Percentiles rank a stretch among this genome's conserved stretches.
phyloP scores from a whole-genome alignment of 805 yeast genomes.

The Candida fluviatilis region DNA sequence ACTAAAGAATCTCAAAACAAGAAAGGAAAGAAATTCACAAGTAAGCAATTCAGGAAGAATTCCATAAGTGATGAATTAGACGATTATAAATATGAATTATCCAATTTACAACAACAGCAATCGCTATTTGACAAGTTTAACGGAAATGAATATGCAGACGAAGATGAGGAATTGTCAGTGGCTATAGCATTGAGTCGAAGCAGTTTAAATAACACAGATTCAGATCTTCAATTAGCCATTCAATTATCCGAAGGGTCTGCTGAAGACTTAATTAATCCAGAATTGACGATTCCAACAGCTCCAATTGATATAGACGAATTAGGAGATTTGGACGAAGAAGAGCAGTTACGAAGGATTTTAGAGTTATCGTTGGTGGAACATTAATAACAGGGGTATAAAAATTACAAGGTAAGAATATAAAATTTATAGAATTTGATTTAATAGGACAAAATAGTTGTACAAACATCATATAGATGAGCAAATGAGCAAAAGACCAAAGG shows the following conservation, averaged over 20 bases:
- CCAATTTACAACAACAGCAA: constrained; percentile 17
- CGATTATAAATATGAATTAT: constrained; percentile 30
- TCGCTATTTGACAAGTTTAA: constrained; percentile 42
- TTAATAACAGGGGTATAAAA: constrained; percentile 3
- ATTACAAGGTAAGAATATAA: too few species aligned
- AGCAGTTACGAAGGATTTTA: constrained; percentile 15
- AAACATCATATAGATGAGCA: too few species aligned
- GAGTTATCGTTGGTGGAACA: constrained; percentile 20
- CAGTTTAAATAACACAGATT: constrained; percentile 18
- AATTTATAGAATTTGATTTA: too few species aligned
- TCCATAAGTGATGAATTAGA: constrained; percentile 32
- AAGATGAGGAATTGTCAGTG: constrained; percentile 38
- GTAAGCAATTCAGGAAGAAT: constrained; percentile 15
- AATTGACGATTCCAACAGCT: too few species aligned
- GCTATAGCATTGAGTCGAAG: constrained; percentile 42
- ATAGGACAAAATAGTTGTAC: too few species aligned
- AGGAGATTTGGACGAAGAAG: constrained; percentile 13
- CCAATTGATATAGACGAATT: too few species aligned
- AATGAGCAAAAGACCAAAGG: too few species aligned
- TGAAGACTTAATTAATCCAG: too few species aligned
- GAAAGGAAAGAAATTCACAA: constrained; percentile 9
- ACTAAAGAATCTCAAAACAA: constrained; percentile 8
- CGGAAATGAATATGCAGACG: constrained; percentile 32
- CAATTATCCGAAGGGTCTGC: constrained; percentile 13
- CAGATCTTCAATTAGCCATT: constrained; percentile 23